These are phyloP conservation scores for Tuber microsphaerosporum DNA, from an alignment of 495 filamentous ascomycete genomes.

Conservation along the genomic window DNA sequence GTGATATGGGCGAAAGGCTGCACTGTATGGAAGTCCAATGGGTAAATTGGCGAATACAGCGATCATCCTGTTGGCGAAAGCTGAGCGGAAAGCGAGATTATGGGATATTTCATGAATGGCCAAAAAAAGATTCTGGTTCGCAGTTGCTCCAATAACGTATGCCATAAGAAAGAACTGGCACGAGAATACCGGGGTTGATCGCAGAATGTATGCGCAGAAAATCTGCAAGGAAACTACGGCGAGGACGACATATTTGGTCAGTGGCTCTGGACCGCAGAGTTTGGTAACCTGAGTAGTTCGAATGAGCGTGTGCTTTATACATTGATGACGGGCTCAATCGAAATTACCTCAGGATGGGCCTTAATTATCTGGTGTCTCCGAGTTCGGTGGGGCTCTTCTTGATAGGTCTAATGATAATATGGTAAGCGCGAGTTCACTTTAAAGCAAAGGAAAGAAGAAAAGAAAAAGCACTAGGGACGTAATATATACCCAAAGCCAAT, in stretches of 20 bases:
- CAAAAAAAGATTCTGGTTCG: constrained; percentile 97
- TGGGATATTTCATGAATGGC: constrained; percentile 99
- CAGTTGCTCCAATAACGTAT: constrained; percentile 89
- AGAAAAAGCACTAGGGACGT: not conserved
- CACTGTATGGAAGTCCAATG: constrained; percentile 92
- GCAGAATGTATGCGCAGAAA: constrained; percentile 69
- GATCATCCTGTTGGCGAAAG: constrained; percentile 73
- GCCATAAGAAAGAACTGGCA: constrained; percentile 75
- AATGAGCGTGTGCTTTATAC: not conserved
- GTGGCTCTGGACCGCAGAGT: constrained; percentile 90
- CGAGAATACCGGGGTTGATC: constrained; percentile 71
- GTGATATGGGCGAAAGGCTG: constrained; percentile 97
- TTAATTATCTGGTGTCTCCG: constrained; percentile 91
- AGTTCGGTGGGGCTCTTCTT: constrained; percentile 93
- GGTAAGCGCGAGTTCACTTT: not conserved
- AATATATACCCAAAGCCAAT: constrained; percentile 40
- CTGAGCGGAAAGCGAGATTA: constrained; percentile 85
- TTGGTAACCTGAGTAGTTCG: constrained; percentile 66
- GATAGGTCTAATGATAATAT: constrained; percentile 74
- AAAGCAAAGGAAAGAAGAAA: not conserved
- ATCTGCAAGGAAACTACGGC: constrained; percentile 78
- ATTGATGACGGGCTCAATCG: constrained; percentile 3
- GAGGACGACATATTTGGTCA: constrained; percentile 88
- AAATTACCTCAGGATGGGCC: constrained; percentile 83
- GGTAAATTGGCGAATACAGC: constrained; percentile 93